These are phyloP conservation scores for Pogostemon cablin DNA, from an alignment of 257 asterid species.

Conservation along the genomic window DNA sequence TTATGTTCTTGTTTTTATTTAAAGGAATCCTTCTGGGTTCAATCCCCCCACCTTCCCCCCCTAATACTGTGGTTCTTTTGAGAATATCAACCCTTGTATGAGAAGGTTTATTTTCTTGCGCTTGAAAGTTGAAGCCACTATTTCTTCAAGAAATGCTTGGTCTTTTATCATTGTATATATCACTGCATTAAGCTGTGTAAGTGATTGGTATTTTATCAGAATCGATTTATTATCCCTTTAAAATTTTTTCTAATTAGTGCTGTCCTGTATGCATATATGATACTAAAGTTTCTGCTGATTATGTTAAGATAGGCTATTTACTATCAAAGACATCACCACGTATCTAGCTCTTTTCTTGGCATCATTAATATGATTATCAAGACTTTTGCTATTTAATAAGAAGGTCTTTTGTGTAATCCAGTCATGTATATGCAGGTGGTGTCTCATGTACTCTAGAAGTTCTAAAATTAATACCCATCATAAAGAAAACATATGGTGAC, in stretches of 20 bases:
- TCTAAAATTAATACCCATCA: slow-evolving; percentile 56
- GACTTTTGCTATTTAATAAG: slow-evolving; percentile 9
- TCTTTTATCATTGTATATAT: too few species aligned
- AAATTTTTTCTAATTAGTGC: background rate
- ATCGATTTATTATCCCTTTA: slow-evolving; percentile 7
- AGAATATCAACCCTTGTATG: too few species aligned
- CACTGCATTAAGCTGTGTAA: too few species aligned
- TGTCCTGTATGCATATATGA: background rate
- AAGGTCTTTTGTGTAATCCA: slow-evolving; percentile 12
- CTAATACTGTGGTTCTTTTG: background rate
- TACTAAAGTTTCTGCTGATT: background rate
- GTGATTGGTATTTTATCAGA: background rate
- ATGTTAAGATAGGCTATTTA: too few species aligned
- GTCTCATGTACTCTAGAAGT: slow-evolving; percentile 66
- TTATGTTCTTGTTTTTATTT: slow-evolving; percentile 1
- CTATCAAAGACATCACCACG: too few species aligned
- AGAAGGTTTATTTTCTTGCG: too few species aligned
- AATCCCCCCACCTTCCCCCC: background rate
- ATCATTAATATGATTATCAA: slow-evolving; percentile 3
- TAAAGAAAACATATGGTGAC: slow-evolving; percentile 75
- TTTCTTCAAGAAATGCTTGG: too few species aligned
- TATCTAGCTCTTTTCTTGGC: background rate
- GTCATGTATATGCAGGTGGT: slow-evolving; percentile 51
- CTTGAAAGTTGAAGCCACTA: too few species aligned
- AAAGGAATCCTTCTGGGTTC: background rate